Evolutionary conservation across 208 protist species (phyloP).

Genomic region (Wallacemonas sp.): DNA sequence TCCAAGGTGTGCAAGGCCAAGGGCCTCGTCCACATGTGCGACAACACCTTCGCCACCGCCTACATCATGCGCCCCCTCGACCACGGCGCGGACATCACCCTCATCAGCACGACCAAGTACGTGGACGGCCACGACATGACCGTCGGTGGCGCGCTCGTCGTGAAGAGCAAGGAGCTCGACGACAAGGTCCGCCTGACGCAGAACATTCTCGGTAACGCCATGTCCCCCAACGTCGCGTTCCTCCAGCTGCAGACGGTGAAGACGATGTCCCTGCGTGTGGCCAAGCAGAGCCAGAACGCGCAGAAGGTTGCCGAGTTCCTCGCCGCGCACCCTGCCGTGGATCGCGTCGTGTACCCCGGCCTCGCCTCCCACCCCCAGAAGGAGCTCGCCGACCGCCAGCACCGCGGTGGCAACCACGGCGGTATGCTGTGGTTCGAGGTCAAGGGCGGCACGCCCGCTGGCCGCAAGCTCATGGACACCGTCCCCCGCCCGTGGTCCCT

Average conservation of each 20-base stretch:
- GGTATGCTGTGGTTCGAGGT: constrained; percentile 95
- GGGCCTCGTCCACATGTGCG: constrained; percentile 91
- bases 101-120: constrained; percentile 97
- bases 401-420: constrained; percentile 78
- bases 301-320: constrained; percentile 91
- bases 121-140: constrained; percentile 97
- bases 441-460: constrained; percentile 68
- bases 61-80: constrained; percentile 95
- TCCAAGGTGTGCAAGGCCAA: constrained; percentile 83
- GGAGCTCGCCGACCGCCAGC: constrained; percentile 93
- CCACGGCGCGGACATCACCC: constrained; percentile 95
- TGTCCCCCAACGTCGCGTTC: constrained; percentile 94
- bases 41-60: constrained; percentile 97
- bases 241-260: constrained; percentile 95
- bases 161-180: constrained; percentile 75
- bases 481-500: constrained; percentile 85
- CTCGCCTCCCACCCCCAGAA: constrained; percentile 93
- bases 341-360: constrained; percentile 92
- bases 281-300: constrained; percentile 91
- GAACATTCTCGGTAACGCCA: constrained; percentile 94
- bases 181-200: constrained; percentile 91
- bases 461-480: constrained; percentile 82
- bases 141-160: constrained; percentile 90
- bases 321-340: constrained; percentile 76
- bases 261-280: constrained; percentile 95